These are phyloP conservation scores for Carallia pectinifolia DNA, from an alignment of 345 rosid species.

Conservation along the genomic window DNA sequence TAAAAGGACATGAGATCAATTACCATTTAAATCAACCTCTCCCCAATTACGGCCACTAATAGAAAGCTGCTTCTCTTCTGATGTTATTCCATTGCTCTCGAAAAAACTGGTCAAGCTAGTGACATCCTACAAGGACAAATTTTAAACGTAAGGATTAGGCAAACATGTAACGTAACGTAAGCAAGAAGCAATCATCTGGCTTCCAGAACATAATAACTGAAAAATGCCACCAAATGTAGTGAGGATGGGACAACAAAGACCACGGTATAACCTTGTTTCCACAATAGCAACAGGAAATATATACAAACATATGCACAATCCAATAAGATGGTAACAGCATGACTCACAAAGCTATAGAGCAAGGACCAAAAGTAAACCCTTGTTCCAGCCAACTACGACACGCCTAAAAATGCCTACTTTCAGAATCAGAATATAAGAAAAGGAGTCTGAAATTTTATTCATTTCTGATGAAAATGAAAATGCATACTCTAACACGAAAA, in stretches of 20 bases:
- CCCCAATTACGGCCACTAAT: slow-evolving; percentile 93
- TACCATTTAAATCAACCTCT: slow-evolving; percentile 85
- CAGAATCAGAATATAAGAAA: no score
- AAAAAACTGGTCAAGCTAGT: slow-evolving; percentile 65
- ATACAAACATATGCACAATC: background rate
- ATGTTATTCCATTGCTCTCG: slow-evolving; percentile 63
- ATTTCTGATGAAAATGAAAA: background rate
- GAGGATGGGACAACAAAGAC: no score
- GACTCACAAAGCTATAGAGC: background rate
- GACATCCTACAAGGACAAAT: slow-evolving; percentile 54
- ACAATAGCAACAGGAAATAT: no score
- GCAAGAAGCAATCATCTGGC: no score
- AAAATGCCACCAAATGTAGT: no score
- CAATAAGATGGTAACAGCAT: background rate
- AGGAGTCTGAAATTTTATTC: background rate
- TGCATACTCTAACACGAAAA: background rate
- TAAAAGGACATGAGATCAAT: slow-evolving; percentile 6
- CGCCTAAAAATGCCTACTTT: background rate
- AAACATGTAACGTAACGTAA: no score
- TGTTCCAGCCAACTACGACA: background rate
- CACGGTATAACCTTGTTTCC: no score
- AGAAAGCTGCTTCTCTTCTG: slow-evolving; percentile 83
- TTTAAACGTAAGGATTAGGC: background rate
- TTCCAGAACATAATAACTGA: no score
- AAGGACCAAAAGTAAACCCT: background rate